Base-by-base conservation (phyloP, 1,284 basidiomycete species). In the Ceratobasidium papillatum region DNA sequence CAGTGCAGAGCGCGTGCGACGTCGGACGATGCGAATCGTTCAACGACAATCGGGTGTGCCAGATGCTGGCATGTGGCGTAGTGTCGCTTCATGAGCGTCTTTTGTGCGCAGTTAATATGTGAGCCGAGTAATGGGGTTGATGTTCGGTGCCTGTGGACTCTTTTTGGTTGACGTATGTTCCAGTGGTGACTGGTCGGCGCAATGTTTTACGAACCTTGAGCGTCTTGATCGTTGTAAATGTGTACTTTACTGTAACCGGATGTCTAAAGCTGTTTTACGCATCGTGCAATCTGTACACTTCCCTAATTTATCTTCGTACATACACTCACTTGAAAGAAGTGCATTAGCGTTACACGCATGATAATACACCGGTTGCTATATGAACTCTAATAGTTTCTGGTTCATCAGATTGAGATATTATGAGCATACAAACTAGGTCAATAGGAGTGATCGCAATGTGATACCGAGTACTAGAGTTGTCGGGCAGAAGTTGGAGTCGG, bases 21-120 rank as follows among this genome's bases (percentile, higher is more conserved):
- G 66, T n/a, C 66, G 66, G 12, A 69, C 66, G 1, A 69, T 69
- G 66, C 52, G 66, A 22, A 58, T 69, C 27, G 66, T 69, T 22
- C 68, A 75, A 49, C 69, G 69, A 4, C 56, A 62, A 41, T 73
- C 54, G 34, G 68, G 69, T 36, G 58, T 72, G 4, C 68, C 74
- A 51, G 74, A 75, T 30, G 74, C 73, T 27, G 64, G 63, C 17
- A 71, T 72, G 68, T 75, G 74, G 74, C 54, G 68, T 11, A 72
- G 68, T 49, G 49, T 75, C 3, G 74, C 66, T 59, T 65, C 64
- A 12, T 75, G 65, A 69, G 56, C 36, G 51, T 49, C 51, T 17
- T 52, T 52, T 17, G 4, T 30, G 25, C 19, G 51, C 25, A 17
- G 51, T 52, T 52, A 52, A 25, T 52, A 5, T 30, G 19, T 9